Conservation (phyloP, 306 rosid species). For the Cyamopsis tetragonoloba region DNA sequence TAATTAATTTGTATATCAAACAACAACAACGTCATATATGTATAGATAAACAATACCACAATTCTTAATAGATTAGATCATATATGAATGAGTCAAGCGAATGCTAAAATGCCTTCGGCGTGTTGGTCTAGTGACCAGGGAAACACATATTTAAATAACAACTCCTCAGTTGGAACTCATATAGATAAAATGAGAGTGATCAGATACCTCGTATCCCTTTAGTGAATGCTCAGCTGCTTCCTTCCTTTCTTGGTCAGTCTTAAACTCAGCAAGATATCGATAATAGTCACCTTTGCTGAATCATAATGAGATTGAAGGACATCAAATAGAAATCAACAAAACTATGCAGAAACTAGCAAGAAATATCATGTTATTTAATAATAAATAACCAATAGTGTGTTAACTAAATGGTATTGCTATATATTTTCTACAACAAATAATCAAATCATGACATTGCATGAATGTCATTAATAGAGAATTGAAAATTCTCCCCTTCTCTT, state of each 20-base stretch:
- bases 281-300: slow-evolving; percentile 70
- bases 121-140: too few species aligned
- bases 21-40: not conserved
- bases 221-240: slow-evolving; percentile 62
- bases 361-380: too few species aligned
- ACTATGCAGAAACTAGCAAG: not conserved
- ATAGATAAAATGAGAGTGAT: not conserved
- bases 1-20: slow-evolving; percentile 23
- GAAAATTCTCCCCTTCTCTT: too few species aligned
- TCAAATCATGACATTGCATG: too few species aligned
- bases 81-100: not conserved
- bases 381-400: too few species aligned
- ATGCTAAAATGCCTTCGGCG: too few species aligned
- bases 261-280: slow-evolving; percentile 76
- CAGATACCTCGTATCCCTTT: slow-evolving; percentile 60
- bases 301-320: slow-evolving; percentile 9
- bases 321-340: slow-evolving; percentile 2
- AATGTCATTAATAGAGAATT: too few species aligned
- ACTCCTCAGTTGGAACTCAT: too few species aligned
- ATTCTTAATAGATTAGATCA: not conserved
- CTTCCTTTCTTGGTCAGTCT: slow-evolving; percentile 52
- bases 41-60: too few species aligned
- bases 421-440: too few species aligned
- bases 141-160: too few species aligned
- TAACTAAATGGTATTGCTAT: too few species aligned